A percentile compares a stretch with the other conserved stretches of the same genome.
Evolutionary conservation across 495 filamentous ascomycete genomes (phyloP).

Genomic region (Hamigera avellanea): DNA sequence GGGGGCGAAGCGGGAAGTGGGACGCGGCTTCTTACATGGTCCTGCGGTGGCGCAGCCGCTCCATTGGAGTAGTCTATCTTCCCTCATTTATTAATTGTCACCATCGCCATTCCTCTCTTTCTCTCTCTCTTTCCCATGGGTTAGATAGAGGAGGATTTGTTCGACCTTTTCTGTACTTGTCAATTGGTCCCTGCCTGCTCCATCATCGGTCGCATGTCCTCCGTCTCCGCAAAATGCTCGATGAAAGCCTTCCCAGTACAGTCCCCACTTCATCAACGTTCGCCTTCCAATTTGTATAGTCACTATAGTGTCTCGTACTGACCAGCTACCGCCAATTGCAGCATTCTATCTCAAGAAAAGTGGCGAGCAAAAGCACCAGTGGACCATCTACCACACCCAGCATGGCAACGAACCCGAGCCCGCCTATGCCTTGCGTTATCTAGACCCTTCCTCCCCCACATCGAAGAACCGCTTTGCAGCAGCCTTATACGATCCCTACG

Average conservation of each 20-base stretch:
- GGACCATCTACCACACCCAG: slow-evolving; percentile 59
- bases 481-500: slow-evolving; percentile 73
- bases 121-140: too few relatives aligned
- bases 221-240: slow-evolving; percentile 54
- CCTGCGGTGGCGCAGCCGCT: too few relatives aligned
- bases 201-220: too few relatives aligned
- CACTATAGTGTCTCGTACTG: background rate
- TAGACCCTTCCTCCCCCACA: slow-evolving; percentile 54
- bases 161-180: too few relatives aligned
- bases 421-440: slow-evolving; percentile 65
- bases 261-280: slow-evolving; percentile 10
- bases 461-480: slow-evolving; percentile 76
- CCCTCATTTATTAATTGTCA: too few relatives aligned
- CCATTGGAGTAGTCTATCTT: too few relatives aligned
- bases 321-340: slow-evolving; percentile 17
- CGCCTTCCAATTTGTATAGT: too few relatives aligned
- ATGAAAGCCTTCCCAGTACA: slow-evolving; percentile 83
- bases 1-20: too few relatives aligned
- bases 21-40: too few relatives aligned
- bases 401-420: slow-evolving; percentile 69
- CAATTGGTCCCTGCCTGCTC: too few relatives aligned
- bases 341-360: slow-evolving; percentile 52
- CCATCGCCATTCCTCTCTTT: too few relatives aligned
- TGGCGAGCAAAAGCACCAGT: slow-evolving; percentile 40
- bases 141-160: too few relatives aligned